These are phyloP conservation scores for Rhodosporidiobolus sp. DNA, from an alignment of 768 basidiomycete genomes.

Conservation along the genomic window DNA sequence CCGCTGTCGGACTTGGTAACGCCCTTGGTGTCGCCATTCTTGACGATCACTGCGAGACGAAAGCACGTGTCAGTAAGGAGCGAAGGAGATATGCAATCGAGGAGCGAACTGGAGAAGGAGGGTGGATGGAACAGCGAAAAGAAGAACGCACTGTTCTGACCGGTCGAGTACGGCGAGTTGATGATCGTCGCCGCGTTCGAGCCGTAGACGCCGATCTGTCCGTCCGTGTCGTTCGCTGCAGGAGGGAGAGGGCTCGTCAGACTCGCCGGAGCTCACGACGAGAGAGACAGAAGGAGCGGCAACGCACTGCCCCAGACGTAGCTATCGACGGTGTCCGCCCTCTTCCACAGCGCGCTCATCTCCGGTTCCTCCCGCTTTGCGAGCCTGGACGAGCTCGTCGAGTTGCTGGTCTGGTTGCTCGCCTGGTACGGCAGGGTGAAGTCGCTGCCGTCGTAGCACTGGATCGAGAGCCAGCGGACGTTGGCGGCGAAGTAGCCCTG, in stretches of 20 bases:
- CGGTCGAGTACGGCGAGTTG: slow-evolving; percentile 33
- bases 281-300: neutral
- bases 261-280: no score
- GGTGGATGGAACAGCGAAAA: neutral
- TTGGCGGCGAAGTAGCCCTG: slow-evolving; percentile 44
- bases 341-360: slow-evolving; percentile 26
- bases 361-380: neutral
- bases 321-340: slow-evolving; percentile 13
- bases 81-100: no score
- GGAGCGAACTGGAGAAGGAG: neutral
- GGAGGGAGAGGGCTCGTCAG: neutral
- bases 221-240: slow-evolving; percentile 33
- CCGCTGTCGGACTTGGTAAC: slow-evolving; percentile 3
- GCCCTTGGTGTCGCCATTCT: slow-evolving; percentile 34
- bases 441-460: slow-evolving; percentile 40
- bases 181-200: slow-evolving; percentile 33
- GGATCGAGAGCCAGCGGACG: slow-evolving; percentile 44
- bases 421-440: slow-evolving; percentile 7
- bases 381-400: slow-evolving; percentile 4
- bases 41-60: slow-evolving; percentile 24
- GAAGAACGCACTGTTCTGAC: slow-evolving; percentile 21
- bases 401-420: slow-evolving; percentile 20
- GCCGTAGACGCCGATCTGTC: slow-evolving; percentile 24
- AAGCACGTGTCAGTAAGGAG: neutral
- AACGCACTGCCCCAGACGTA: slow-evolving; percentile 37